Percentiles rank a stretch among this genome's conserved stretches.
These are phyloP conservation scores for Mucor mucedo DNA, from an alignment of 371 early-diverging fungal genomes.

Conservation along the genomic window DNA sequence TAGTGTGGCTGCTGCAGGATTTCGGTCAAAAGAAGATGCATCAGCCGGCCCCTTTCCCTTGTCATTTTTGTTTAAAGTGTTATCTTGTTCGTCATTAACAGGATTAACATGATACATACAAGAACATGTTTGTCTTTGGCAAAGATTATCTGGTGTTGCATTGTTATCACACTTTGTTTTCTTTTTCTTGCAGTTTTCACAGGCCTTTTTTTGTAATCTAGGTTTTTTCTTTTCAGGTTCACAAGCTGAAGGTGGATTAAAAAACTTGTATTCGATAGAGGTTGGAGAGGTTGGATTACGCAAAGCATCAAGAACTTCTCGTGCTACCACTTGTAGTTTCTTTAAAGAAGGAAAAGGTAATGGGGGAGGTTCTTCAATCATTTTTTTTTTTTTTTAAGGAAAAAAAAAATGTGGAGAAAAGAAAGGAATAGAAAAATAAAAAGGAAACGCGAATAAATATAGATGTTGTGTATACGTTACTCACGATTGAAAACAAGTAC, in stretches of 20 bases:
- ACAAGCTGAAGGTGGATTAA: not conserved
- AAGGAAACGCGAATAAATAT: not conserved
- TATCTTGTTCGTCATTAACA: conserved; percentile 5
- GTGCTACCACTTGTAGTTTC: conserved; percentile 18
- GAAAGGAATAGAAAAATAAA: conserved; percentile 9
- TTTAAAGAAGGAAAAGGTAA: conserved; percentile 29
- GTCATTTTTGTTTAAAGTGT: not conserved
- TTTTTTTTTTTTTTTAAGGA: conserved; percentile 1
- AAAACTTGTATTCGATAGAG: conserved; percentile 17
- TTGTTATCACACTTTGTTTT: conserved; percentile 30
- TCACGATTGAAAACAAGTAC: too few relatives aligned
- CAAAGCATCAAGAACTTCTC: conserved; percentile 15
- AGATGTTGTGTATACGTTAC: too few relatives aligned
- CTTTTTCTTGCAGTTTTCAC: conserved; percentile 27
- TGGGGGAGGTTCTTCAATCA: conserved; percentile 22
- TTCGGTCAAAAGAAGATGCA: conserved; percentile 1
- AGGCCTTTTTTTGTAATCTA: conserved; percentile 16
- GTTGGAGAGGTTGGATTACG: conserved; percentile 20
- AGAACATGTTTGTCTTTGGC: conserved; percentile 18
- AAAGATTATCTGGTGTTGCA: conserved; percentile 12
- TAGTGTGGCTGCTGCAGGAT: not conserved
- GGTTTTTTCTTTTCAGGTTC: conserved; percentile 1
- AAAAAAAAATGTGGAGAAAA: conserved; percentile 4
- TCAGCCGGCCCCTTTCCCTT: not conserved
- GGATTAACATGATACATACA: conserved; percentile 23